Base-by-base conservation (phyloP, 768 basidiomycete species). In the Leccinum disarticulatum region DNA sequence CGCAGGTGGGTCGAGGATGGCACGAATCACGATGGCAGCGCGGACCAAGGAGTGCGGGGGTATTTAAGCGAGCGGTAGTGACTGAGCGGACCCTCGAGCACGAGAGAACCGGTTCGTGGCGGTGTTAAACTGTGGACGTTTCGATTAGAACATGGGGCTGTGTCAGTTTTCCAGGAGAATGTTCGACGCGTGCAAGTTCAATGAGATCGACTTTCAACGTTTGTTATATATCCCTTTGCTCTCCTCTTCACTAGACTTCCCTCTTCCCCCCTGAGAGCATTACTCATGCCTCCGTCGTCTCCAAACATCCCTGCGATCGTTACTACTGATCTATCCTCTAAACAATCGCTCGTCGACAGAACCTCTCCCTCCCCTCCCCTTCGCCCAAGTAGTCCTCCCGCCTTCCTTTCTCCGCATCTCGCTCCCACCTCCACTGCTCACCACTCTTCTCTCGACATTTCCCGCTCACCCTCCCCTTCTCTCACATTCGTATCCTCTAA, bases 401-500 rank as follows among this genome's bases (percentile, higher is more conserved):
- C 65, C 60, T 53, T 69, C 11, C 69, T 73, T 61, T 74, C 70
- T 0, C 72, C 70, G 1, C 22, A 60, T 50, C 59, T 62, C 2
- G 6, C 13, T 25, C 52, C 52, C 11, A 53, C 47, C 0, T 52
- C 54, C 35, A 48, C 53, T 6, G 2, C 54, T 3, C 60, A 52
- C 35, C 68, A 66, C 55, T 9, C 61, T 4, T 79, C 79, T 0
- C 51, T 74, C 7, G 77, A 77, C 57, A 54, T 58, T 2, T 38
- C 65, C 38, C 68, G 70, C 35, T 74, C 74, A 0, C 64, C 66
- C 8, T 74, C 76, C 0, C 66, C 75, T 1, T 68, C 73, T 15
- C 65, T 73, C 0, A 71, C 71, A 0, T 65, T 63, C 3, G 71
- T 78, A 1, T 76, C 77, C 7, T 79, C 76, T 0, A 77, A 80